phyloP scores from a whole-genome alignment of 345 rosid genomes.

The Reutealis trisperma region DNA sequence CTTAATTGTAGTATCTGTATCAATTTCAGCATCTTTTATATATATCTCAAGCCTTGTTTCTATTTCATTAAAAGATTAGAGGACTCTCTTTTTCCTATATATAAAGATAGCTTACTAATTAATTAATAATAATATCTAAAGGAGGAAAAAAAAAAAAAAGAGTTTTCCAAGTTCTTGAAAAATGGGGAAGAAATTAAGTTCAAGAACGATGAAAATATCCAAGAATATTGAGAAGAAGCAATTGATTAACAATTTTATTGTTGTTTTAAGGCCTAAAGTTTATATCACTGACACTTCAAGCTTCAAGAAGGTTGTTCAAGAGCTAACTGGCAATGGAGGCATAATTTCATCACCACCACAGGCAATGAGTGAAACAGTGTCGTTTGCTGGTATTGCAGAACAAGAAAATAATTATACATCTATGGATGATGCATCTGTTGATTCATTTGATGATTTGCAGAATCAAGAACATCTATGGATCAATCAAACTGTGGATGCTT shows the following conservation, averaged over 20 bases:
- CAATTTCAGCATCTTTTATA: conserved; percentile 18
- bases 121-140: too few relatives aligned
- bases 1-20: background rate
- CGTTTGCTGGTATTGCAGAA: background rate
- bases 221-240: conserved; percentile 28
- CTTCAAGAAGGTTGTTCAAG: conserved; percentile 55
- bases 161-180: background rate
- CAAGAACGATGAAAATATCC: conserved; percentile 24
- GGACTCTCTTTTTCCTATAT: background rate
- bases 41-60: background rate
- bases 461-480: background rate
- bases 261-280: conserved; percentile 45
- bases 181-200: conserved; percentile 40
- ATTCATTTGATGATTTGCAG: background rate
- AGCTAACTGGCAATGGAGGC: conserved; percentile 39
- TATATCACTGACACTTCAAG: conserved; percentile 47
- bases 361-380: background rate
- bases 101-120: background rate
- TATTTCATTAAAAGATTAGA: background rate
- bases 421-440: background rate
- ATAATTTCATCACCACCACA: background rate
- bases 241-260: conserved; percentile 15
- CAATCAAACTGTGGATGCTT: background rate
- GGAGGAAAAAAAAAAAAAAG: too few relatives aligned
- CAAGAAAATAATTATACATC: background rate